A percentile compares a stretch with the other conserved stretches of the same genome.
phyloP scores from a whole-genome alignment of 148 eudicot genomes.

The Pharnaceum exiguum region DNA sequence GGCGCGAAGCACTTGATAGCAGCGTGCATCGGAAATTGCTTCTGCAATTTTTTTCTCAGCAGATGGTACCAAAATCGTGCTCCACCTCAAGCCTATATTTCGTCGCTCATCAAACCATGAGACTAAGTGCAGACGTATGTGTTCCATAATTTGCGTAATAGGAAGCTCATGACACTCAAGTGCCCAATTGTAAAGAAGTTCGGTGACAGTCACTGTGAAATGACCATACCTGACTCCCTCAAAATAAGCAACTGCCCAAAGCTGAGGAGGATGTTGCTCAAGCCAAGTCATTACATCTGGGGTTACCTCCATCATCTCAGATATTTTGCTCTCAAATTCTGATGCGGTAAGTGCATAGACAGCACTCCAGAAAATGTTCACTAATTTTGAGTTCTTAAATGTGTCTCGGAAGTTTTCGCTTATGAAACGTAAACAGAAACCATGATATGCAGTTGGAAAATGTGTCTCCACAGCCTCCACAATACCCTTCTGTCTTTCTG shows the following conservation, averaged over 20 bases:
- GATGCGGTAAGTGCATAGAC: conserved; percentile 82
- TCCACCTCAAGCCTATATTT: conserved; percentile 46
- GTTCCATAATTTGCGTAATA: conserved; percentile 90
- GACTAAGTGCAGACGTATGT: conserved; percentile 62
- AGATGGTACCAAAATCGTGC: conserved; percentile 78
- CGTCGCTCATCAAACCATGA: conserved; percentile 72
- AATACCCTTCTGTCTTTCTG: conserved; percentile 78
- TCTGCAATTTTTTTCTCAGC: conserved; percentile 82
- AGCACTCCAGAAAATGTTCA: conserved; percentile 96
- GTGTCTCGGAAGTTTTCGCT: conserved; percentile 96
- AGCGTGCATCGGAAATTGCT: conserved; percentile 79
- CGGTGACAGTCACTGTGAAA: conserved; percentile 72
- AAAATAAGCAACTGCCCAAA: conserved; percentile 95
- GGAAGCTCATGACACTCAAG: conserved; percentile 95
- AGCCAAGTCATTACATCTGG: conserved; percentile 75
- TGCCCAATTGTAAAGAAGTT: conserved; percentile 81
- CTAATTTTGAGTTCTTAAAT: conserved; percentile 81
- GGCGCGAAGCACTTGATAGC: conserved; percentile 95
- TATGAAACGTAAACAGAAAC: conserved; percentile 75
- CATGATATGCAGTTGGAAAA: conserved; percentile 84
- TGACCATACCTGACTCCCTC: conserved; percentile 96
- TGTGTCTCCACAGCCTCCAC: conserved; percentile 89
- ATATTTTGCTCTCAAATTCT: conserved; percentile 73
- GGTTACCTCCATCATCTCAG: conserved; percentile 84
- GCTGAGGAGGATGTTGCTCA: conserved; percentile 68